These are phyloP conservation scores for Chernovozyma sophiae-reginae DNA, from an alignment of 1,139 yeast species.

Conservation along the genomic window DNA sequence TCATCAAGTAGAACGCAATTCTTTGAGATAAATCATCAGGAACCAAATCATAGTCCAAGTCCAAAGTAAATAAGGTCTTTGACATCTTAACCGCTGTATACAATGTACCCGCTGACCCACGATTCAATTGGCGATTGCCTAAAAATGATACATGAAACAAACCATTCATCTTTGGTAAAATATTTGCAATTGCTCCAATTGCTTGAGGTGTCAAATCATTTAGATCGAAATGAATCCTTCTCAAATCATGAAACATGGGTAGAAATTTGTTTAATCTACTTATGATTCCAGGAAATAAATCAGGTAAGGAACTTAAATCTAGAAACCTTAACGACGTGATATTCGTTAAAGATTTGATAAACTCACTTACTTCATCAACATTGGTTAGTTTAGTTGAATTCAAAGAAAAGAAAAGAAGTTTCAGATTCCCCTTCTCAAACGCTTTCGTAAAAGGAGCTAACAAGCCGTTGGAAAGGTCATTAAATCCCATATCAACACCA, in stretches of 20 bases:
- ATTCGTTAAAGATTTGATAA: constrained; percentile 49
- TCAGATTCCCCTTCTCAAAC: constrained; percentile 31
- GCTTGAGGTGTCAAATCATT: constrained; percentile 63
- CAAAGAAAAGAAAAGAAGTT: constrained; percentile 61
- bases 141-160: constrained; percentile 73
- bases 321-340: constrained; percentile 62
- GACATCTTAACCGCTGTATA: constrained; percentile 71
- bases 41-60: constrained; percentile 64
- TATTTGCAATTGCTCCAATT: constrained; percentile 63
- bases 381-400: constrained; percentile 61
- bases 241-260: constrained; percentile 61
- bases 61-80: constrained; percentile 61
- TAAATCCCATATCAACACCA: constrained; percentile 84
- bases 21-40: constrained; percentile 72
- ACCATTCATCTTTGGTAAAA: constrained; percentile 64
- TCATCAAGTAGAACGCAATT: constrained; percentile 76
- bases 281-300: constrained; percentile 67
- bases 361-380: constrained; percentile 49
- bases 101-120: constrained; percentile 60
- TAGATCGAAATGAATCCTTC: constrained; percentile 74
- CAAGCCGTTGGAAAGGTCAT: constrained; percentile 59
- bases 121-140: constrained; percentile 56
- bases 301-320: constrained; percentile 73
- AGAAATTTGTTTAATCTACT: constrained; percentile 57
- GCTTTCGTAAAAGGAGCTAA: constrained; percentile 47